Conservation (phyloP, 441 rosid species). For the Melastoma candidum region DNA sequence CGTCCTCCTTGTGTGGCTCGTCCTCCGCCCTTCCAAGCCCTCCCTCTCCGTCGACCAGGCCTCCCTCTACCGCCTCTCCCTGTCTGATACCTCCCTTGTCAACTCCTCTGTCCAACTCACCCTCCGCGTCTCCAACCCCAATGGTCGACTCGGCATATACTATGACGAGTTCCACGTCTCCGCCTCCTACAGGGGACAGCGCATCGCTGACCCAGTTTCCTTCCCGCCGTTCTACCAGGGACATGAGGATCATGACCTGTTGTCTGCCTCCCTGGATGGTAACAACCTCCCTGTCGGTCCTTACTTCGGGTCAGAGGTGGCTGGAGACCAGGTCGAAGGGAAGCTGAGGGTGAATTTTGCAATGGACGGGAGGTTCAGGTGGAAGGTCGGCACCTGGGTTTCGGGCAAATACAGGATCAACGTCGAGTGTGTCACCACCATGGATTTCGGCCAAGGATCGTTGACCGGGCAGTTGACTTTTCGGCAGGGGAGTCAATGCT, state of each 20-base stretch:
- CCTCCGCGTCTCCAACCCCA: conserved; percentile 38
- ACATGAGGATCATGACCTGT: conserved; percentile 30
- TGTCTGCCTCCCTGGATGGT: conserved; percentile 42
- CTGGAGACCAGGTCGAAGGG: conserved; percentile 38
- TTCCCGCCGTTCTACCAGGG: conserved; percentile 61
- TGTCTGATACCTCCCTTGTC: conserved; percentile 31
- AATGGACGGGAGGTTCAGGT: conserved; percentile 41
- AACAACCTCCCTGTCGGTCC: conserved; percentile 41
- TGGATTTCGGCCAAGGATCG: conserved; percentile 21
- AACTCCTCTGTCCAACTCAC: conserved; percentile 59
- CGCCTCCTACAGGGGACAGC: conserved; percentile 54
- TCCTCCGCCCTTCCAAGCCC: conserved; percentile 54
- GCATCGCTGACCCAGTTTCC: conserved; percentile 34
- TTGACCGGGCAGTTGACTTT: too few species aligned
- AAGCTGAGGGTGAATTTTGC: conserved; percentile 28
- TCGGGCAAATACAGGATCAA: conserved; percentile 41
- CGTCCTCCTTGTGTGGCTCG: conserved; percentile 36
- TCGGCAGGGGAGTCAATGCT: too few species aligned
- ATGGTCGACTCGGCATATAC: conserved; percentile 49
- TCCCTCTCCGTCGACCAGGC: conserved; percentile 37
- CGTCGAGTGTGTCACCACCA: conserved; percentile 40
- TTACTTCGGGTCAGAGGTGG: conserved; percentile 38
- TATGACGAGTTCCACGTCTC: conserved; percentile 44
- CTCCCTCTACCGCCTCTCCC: conserved; percentile 38
- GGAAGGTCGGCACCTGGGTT: conserved; percentile 71